These are phyloP conservation scores for Thalia dealbata DNA, from an alignment of 176 grass and related monocot genomes.

Conservation along the genomic window DNA sequence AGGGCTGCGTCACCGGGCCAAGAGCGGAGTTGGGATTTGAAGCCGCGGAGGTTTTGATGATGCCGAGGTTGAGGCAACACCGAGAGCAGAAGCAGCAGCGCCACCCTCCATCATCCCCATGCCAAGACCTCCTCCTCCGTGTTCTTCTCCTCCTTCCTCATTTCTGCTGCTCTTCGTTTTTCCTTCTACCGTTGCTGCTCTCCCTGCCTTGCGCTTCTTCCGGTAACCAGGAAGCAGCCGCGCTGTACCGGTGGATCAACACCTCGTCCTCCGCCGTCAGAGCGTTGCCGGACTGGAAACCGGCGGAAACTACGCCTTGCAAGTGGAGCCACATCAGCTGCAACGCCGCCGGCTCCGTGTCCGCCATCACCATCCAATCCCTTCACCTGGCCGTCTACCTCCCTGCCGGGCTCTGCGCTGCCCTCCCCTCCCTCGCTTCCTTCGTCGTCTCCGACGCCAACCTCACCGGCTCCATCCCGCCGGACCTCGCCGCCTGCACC, in stretches of 20 bases:
- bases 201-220: not conserved
- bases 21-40: conserved; percentile 38
- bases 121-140: conserved; percentile 26
- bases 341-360: conserved; percentile 11
- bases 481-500: conserved; percentile 45
- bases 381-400: conserved; percentile 41
- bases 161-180: not conserved
- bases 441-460: conserved; percentile 68
- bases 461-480: conserved; percentile 48
- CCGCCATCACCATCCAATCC: conserved; percentile 52
- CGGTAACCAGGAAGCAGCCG: conserved; percentile 33
- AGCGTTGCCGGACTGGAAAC: conserved; percentile 52
- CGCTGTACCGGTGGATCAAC: conserved; percentile 63
- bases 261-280: conserved; percentile 13
- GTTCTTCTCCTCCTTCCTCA: conserved; percentile 1
- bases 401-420: conserved; percentile 35
- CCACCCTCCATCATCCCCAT: not conserved
- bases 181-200: not conserved
- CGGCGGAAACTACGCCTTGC: conserved; percentile 44
- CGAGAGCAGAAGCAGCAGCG: too few species aligned
- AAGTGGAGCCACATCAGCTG: conserved; percentile 71
- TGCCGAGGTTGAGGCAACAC: conserved; percentile 30
- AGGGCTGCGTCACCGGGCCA: conserved; percentile 34
- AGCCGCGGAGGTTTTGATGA: conserved; percentile 44
- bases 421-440: conserved; percentile 25